A percentile compares a stretch with the other conserved stretches of the same genome.
Conservation (phyloP, 257 asterid species). For the Anisodus acutangulus region DNA sequence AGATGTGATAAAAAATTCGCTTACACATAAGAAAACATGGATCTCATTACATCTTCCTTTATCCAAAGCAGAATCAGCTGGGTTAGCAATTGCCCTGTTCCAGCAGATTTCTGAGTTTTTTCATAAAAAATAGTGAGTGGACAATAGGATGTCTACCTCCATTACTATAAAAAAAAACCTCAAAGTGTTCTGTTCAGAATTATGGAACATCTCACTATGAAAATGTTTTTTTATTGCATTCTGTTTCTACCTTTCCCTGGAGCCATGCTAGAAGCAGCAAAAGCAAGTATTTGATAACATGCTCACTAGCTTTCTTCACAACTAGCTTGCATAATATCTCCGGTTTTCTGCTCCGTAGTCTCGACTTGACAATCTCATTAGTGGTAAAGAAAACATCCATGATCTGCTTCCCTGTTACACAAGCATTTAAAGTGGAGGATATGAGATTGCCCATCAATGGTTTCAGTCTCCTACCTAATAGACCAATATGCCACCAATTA, state of each 20-base stretch:
- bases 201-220: neutral
- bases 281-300: slow-evolving; percentile 1
- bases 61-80: neutral
- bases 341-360: neutral
- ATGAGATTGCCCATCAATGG: neutral
- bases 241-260: neutral
- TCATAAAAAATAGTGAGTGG: neutral
- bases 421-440: neutral
- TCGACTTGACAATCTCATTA: neutral
- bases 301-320: neutral
- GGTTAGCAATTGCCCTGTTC: neutral
- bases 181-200: neutral
- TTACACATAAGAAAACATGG: neutral
- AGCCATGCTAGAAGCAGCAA: neutral
- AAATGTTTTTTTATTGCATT: neutral
- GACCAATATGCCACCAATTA: neutral
- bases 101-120: neutral
- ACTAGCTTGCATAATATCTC: slow-evolving; percentile 14
- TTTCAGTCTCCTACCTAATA: neutral
- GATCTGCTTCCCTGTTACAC: neutral
- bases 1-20: neutral
- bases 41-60: neutral
- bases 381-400: neutral
- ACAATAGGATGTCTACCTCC: slow-evolving; percentile 3
- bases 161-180: neutral